A percentile compares a stretch with the other conserved stretches of the same genome.
Evolutionary conservation across 2,329 filamentous ascomycete species (phyloP).

Genomic region (Pseudomassariella vexata): DNA sequence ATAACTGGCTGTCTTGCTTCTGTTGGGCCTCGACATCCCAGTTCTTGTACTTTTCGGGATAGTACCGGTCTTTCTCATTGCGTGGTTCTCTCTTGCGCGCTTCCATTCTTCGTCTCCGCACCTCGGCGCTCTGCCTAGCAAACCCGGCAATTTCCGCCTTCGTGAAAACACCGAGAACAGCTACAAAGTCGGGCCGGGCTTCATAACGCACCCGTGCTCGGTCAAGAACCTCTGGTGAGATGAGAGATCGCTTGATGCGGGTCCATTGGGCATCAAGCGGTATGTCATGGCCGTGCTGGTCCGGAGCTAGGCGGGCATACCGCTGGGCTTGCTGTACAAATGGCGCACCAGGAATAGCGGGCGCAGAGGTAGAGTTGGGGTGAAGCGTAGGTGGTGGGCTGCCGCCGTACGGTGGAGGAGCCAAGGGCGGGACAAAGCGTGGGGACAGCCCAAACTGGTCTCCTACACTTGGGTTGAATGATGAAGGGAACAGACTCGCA

Average conservation of each 20-base stretch:
- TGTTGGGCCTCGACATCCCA: constrained; percentile 17
- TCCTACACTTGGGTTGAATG: constrained; percentile 16
- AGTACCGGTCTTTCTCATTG: constrained; percentile 18
- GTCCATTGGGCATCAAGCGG: constrained; percentile 55
- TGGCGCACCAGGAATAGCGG: constrained; percentile 11
- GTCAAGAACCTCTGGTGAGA: constrained; percentile 53
- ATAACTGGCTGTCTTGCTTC: constrained; percentile 17
- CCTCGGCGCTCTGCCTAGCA: constrained; percentile 42
- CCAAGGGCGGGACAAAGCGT: constrained; percentile 30
- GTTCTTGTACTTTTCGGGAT: constrained; percentile 26
- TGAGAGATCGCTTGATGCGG: constrained; percentile 45
- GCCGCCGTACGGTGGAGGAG: constrained; percentile 27
- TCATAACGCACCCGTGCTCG: constrained; percentile 53
- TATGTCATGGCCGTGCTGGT: constrained; percentile 51
- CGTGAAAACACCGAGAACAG: constrained; percentile 49
- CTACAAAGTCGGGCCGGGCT: constrained; percentile 54
- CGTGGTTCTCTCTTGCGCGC: constrained; percentile 10
- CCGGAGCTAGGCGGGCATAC: constrained; percentile 43
- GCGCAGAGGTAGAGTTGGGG: constrained; percentile 19
- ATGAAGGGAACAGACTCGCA: constrained; percentile 28
- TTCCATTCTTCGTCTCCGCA: constrained; percentile 31
- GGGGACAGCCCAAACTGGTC: constrained; percentile 30
- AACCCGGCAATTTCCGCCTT: constrained; percentile 46
- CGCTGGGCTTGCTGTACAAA: constrained; percentile 15
- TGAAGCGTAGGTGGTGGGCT: constrained; percentile 21